These are phyloP conservation scores for Beauveria sp. DNA, from an alignment of 2,329 filamentous ascomycete species.

Conservation along the genomic window DNA sequence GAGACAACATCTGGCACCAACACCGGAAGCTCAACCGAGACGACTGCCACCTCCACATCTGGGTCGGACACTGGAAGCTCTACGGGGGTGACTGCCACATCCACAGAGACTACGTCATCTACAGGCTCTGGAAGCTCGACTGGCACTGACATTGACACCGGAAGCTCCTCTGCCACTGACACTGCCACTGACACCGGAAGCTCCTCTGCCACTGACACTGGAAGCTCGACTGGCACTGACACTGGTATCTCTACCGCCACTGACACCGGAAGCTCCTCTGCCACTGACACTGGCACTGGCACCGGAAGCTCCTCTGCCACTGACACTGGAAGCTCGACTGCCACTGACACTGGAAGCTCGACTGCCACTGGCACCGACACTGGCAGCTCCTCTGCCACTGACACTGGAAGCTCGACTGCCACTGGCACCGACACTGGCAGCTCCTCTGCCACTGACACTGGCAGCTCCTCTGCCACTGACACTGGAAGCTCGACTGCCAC, in stretches of 20 bases:
- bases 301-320: neutral
- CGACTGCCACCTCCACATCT: neutral
- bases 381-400: neutral
- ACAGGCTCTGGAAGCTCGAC: neutral
- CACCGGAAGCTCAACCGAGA: neutral
- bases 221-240: neutral
- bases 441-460: neutral
- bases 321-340: neutral
- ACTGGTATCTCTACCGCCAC: neutral
- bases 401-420: neutral
- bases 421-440: neutral
- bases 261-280: neutral
- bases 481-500: neutral
- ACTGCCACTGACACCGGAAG: too few relatives aligned
- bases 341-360: neutral
- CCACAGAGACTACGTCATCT: too few relatives aligned
- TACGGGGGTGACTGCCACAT: too few relatives aligned
- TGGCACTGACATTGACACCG: neutral
- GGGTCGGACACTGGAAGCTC: too few relatives aligned
- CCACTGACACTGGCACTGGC: neutral
- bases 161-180: too few relatives aligned
- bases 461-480: neutral
- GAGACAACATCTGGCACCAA: too few relatives aligned
- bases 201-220: neutral
- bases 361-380: neutral